Conservation (phyloP, 2,329 filamentous ascomycete species). For the Dendrostoma leiphaemia region DNA sequence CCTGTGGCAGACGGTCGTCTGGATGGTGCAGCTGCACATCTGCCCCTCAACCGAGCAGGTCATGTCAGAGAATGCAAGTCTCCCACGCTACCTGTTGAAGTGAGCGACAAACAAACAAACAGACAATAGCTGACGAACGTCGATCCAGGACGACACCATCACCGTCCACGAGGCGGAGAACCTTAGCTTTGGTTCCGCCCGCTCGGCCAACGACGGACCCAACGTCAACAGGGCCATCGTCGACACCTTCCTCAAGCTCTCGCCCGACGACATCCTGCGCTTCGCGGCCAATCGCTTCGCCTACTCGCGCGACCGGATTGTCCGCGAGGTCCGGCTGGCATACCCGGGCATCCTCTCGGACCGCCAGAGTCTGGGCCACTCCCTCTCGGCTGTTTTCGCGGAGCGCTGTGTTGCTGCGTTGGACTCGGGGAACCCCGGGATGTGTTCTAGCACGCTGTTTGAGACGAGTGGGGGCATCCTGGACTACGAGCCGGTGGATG, state of each 20-base stretch:
- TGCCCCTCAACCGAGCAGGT: slow-evolving; percentile 43
- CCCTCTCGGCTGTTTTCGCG: slow-evolving; percentile 3
- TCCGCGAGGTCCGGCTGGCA: slow-evolving; percentile 38
- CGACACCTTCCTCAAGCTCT: slow-evolving; percentile 48
- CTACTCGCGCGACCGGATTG: slow-evolving; percentile 43
- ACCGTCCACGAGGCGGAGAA: slow-evolving; percentile 2
- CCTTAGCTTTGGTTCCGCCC: slow-evolving; percentile 17
- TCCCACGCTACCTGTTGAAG: no score
- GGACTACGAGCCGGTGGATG: slow-evolving; percentile 2
- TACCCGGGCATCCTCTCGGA: slow-evolving; percentile 27
- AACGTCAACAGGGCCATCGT: slow-evolving; percentile 36
- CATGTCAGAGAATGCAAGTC: slow-evolving; percentile 32
- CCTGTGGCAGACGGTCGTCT: slow-evolving; percentile 42
- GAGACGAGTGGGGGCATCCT: slow-evolving; percentile 4
- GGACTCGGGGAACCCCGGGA: background rate
- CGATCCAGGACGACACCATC: background rate
- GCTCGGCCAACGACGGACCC: slow-evolving; percentile 8
- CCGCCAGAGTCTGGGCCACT: slow-evolving; percentile 11
- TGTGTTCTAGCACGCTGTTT: background rate
- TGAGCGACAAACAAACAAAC: no score
- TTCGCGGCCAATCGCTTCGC: slow-evolving; percentile 46
- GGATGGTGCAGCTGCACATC: slow-evolving; percentile 43
- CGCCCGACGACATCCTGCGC: slow-evolving; percentile 47
- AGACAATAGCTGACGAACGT: background rate
- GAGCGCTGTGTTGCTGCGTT: background rate